A percentile compares a stretch with the other conserved stretches of the same genome.
Evolutionary conservation across 2,329 filamentous ascomycete species (phyloP).

Genomic region (Arthroderma uncinatum): DNA sequence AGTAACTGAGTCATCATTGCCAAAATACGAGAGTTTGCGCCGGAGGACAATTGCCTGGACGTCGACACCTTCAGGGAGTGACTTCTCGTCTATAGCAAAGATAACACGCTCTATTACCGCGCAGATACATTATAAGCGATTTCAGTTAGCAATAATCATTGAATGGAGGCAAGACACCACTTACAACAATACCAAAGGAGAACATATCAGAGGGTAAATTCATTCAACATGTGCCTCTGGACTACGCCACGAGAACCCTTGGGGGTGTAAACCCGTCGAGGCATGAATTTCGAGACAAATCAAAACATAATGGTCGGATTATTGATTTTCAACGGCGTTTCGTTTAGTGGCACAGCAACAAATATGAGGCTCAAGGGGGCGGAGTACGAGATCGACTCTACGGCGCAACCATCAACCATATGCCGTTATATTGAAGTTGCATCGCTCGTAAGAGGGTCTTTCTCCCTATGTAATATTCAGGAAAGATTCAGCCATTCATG

Average conservation of each 20-base stretch:
- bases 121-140: slow-evolving; percentile 31
- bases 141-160: slow-evolving; percentile 13
- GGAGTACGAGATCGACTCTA: no score
- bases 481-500: no score
- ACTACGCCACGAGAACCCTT: slow-evolving; percentile 29
- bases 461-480: no score
- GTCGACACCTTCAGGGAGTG: neutral
- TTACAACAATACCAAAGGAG: slow-evolving; percentile 28
- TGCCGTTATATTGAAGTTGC: no score
- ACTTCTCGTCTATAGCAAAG: neutral
- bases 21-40: neutral
- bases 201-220: slow-evolving; percentile 27
- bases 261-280: no score
- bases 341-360: no score
- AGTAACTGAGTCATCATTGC: neutral
- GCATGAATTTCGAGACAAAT: no score
- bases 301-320: no score
- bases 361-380: no score
- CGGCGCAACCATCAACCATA: no score
- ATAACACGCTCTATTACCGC: neutral
- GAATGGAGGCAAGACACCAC: slow-evolving; percentile 1
- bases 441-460: no score
- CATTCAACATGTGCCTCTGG: slow-evolving; percentile 24
- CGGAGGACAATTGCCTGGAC: neutral
- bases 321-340: no score